phyloP scores from a whole-genome alignment of 2,329 filamentous ascomycete species.

The Talaromyces sp. region DNA sequence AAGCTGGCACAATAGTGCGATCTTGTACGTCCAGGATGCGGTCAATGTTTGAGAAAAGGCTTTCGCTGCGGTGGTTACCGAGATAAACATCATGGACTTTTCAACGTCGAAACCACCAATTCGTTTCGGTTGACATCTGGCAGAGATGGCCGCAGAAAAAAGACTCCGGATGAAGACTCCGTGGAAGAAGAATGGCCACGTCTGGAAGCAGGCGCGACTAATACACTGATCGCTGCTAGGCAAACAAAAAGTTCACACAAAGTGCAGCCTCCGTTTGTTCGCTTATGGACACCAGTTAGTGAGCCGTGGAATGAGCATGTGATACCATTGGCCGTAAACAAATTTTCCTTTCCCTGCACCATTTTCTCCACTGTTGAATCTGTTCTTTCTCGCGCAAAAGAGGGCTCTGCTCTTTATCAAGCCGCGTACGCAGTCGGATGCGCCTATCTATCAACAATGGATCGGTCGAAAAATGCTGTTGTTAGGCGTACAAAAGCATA shows the following conservation, averaged over 20 bases:
- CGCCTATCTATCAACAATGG: neutral
- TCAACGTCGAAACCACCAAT: neutral
- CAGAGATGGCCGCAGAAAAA: neutral
- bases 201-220: too few species aligned
- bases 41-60: neutral
- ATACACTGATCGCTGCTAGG: neutral
- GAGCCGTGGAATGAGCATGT: neutral
- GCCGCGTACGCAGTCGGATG: constrained; percentile 5
- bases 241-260: neutral
- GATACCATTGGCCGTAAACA: neutral
- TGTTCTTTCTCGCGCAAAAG: neutral
- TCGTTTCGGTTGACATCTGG: neutral
- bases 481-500: constrained; percentile 3
- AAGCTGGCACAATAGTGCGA: neutral
- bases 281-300: neutral
- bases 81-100: neutral
- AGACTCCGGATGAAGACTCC: neutral
- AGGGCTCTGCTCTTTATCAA: neutral
- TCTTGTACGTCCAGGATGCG: neutral
- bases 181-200: neutral
- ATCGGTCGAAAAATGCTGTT: neutral
- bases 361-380: neutral
- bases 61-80: neutral
- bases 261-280: neutral
- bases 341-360: neutral